Base-by-base conservation (phyloP, 106 monocot species). In the Dioscorea dumetorum region DNA sequence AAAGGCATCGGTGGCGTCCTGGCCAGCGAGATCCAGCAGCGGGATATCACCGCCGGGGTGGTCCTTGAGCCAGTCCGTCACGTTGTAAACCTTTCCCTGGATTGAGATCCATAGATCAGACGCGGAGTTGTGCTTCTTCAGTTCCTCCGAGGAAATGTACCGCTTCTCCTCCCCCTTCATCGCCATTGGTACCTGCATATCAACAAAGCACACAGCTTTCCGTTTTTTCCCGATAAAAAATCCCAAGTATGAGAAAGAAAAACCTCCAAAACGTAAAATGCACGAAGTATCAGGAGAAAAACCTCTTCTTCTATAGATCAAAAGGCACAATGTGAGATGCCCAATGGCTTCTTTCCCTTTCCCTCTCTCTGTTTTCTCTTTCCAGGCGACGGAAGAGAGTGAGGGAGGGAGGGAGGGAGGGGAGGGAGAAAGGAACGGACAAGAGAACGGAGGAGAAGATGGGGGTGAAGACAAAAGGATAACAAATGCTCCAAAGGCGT, bases 31-130 rank as follows among this genome's bases (percentile, higher is more conserved):
- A 53, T 61, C 59, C 48, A 79, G 73, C 63, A 91, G 87, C 20
- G 91, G 91, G 49, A 87, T 65, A 5, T 80, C 86, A 9, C 90
- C 86, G 62, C 86, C 90, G 63, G 90, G 87, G 41, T 88, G 87
- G 62, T 60, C 5, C 0, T 60, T 50, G 19, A 63, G 32, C 87
- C 83, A 88, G 22, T 31, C 59, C 24, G 87, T 83, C 61, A 88
- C 87, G 78, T 88, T 75, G 67, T 88, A 88, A 10, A 88, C 83
- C 72, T 88, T 88, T 41, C 87, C 87, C 50, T 82, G 82, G 71
- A 87, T 82, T 20, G 82, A 79, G 73, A 87, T 77, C 87, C 87
- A 88, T 18, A 83, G 83, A 59, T 88, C 87, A 12, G 78, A 57
- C 0, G 51, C 61, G 5, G 63, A 20, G 33, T 69, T 70, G 83